A percentile compares a stretch with the other conserved stretches of the same genome.
Evolutionary conservation across 1,284 basidiomycete genomes (phyloP).

Genomic region (Termitomyces sp.): DNA sequence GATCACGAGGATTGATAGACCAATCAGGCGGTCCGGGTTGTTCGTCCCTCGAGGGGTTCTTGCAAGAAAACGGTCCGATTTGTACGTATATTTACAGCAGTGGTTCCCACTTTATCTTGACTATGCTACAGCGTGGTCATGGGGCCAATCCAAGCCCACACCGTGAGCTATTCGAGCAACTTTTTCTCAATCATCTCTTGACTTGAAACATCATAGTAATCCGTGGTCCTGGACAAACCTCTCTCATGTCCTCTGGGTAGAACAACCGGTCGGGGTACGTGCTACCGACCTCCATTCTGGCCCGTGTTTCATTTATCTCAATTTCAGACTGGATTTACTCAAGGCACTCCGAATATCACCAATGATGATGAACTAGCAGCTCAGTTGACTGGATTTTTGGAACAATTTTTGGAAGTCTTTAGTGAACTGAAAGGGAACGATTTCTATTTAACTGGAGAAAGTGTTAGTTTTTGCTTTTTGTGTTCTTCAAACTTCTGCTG

Average conservation of each 20-base stretch:
- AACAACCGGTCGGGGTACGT: constrained; percentile 65
- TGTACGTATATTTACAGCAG: constrained; percentile 16
- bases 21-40: constrained; percentile 45
- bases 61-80: constrained; percentile 69
- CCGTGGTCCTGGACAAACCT: constrained; percentile 70
- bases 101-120: not conserved
- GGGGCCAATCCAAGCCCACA: constrained; percentile 49
- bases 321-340: constrained; percentile 61
- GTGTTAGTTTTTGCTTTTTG: constrained; percentile 37
- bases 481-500: not conserved
- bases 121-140: constrained; percentile 43
- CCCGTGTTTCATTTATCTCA: not conserved
- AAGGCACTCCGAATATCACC: constrained; percentile 58
- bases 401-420: constrained; percentile 65
- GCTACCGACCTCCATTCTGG: not conserved
- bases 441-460: constrained; percentile 59
- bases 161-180: constrained; percentile 21
- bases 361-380: constrained; percentile 60
- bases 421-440: constrained; percentile 60
- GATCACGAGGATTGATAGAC: not conserved
- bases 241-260: constrained; percentile 67
- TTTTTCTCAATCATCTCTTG: not conserved
- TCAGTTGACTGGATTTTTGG: constrained; percentile 53
- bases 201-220: constrained; percentile 25
- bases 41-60: constrained; percentile 68